Evolutionary conservation across 116 monocot species (phyloP).

Genomic region (Iris pallida): DNA sequence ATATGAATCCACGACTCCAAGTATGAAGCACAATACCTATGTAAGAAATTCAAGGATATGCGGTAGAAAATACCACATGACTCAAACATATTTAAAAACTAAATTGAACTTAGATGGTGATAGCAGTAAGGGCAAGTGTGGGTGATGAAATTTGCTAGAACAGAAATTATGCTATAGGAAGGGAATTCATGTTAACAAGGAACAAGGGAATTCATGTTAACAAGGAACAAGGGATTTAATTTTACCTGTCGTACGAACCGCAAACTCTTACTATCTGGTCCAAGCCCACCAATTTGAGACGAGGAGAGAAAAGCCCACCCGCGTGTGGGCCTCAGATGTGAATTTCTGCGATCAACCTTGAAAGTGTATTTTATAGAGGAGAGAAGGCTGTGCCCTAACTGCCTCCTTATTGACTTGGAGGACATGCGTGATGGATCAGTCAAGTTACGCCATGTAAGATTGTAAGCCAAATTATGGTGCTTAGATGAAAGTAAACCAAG

Average conservation of each 20-base stretch:
- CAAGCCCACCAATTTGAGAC: conserved; percentile 75
- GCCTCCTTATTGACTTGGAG: conserved; percentile 69
- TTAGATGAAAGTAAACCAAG: conserved; percentile 58
- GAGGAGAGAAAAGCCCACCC: conserved; percentile 78
- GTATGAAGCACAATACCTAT: too few species aligned
- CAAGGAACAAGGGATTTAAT: background rate
- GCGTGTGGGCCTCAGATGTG: conserved; percentile 59
- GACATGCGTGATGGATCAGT: conserved; percentile 61
- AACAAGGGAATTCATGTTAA: too few species aligned
- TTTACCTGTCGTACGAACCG: conserved; percentile 78
- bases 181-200: background rate
- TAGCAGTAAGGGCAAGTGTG: too few species aligned
- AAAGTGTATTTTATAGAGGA: conserved; percentile 80
- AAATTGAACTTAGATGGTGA: too few species aligned
- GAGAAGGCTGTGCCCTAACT: conserved; percentile 73
- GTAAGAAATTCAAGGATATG: too few species aligned
- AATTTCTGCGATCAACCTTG: conserved; percentile 72
- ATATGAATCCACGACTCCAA: too few species aligned
- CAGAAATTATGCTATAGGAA: too few species aligned
- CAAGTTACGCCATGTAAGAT: conserved; percentile 78
- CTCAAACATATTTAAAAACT: too few species aligned
- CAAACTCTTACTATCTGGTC: conserved; percentile 55
- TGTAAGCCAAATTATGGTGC: conserved; percentile 72
- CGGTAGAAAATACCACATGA: too few species aligned
- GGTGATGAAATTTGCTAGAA: too few species aligned